Evolutionary conservation across 805 yeast genomes (phyloP).

Genomic region (Wickerhamomyces alni): DNA sequence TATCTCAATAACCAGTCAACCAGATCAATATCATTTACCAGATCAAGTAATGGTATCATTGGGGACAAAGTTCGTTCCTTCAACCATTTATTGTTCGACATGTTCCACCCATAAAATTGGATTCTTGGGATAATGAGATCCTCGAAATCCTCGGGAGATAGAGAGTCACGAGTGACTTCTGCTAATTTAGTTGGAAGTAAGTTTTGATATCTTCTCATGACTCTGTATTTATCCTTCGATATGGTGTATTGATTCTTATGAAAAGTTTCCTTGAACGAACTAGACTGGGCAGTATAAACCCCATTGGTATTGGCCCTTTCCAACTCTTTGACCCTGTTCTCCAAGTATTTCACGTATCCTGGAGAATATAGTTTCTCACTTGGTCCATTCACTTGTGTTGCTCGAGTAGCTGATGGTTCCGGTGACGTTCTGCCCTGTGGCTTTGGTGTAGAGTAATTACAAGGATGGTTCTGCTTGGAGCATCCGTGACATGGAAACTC

Average conservation of each 20-base stretch:
- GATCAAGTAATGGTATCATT: slow-evolving; percentile 12
- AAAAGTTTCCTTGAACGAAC: slow-evolving; percentile 10
- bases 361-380: slow-evolving; percentile 1
- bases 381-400: neutral
- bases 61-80: slow-evolving; percentile 29
- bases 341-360: slow-evolving; percentile 24
- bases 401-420: neutral
- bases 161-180: slow-evolving; percentile 24
- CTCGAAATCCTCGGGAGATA: slow-evolving; percentile 26
- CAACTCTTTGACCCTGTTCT: slow-evolving; percentile 34
- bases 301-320: slow-evolving; percentile 24
- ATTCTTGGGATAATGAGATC: slow-evolving; percentile 42
- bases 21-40: slow-evolving; percentile 20
- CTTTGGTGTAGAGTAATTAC: slow-evolving; percentile 4
- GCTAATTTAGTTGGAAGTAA: slow-evolving; percentile 36
- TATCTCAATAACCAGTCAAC: slow-evolving; percentile 31
- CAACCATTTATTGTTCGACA: slow-evolving; percentile 52
- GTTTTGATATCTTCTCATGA: slow-evolving; percentile 40
- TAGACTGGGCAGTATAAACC: neutral
- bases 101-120: slow-evolving; percentile 63
- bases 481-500: slow-evolving; percentile 45
- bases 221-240: slow-evolving; percentile 39
- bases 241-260: slow-evolving; percentile 22
- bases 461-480: slow-evolving; percentile 10
- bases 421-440: neutral